Evolutionary conservation across 1,284 basidiomycete genomes (phyloP), one percentile per base, ranked within the genome.

Genomic region (Trametes polyzona): DNA sequence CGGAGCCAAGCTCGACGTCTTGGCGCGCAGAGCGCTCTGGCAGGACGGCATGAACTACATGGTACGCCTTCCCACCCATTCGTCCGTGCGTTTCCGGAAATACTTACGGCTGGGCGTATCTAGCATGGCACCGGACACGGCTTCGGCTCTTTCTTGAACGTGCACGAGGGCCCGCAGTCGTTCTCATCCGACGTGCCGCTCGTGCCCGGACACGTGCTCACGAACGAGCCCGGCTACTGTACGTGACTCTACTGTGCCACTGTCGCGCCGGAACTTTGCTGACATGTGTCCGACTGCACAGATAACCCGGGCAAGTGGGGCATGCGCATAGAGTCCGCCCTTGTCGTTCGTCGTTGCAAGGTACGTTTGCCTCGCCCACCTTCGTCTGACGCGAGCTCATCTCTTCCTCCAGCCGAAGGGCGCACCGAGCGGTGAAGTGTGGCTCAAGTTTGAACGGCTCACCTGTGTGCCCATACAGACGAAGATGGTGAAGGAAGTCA

Each of bases 401-500:
- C 16, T 40, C 39, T 4, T 33, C 7, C 19, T 32, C 24, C 50
- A 91, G 83, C 91, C 87, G 12, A 85, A 81, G 73, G 80, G 85
- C 67, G 81, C 87, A 64, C 91, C 87, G 73, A 89, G 85, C 57
- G 87, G 86, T 23, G 80, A 86, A 64, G 75, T 84, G 37, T 96
- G 91, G 89, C 82, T 95, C 23, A 87, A 87, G 5, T 96, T 96
- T 69, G 93, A 96, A 73, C 87, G 91, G 11, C 77, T 96, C 61
- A 96, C 95, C 2, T 90, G 88, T 71, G 94, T 96, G 4, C 96
- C 97, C 0, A 97, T 99, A 68, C 92, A 96, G 75, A 93, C 92
- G 2, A 84, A 86, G 64, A 90, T 99, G 82, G 87, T 98, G 52
- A 92, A 95, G 68, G 86, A 89, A 54, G 78, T 74, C 37, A 85